These are phyloP conservation scores for Venturiaceae sp. DNA, from an alignment of 2,329 filamentous ascomycete species.

Conservation along the genomic window DNA sequence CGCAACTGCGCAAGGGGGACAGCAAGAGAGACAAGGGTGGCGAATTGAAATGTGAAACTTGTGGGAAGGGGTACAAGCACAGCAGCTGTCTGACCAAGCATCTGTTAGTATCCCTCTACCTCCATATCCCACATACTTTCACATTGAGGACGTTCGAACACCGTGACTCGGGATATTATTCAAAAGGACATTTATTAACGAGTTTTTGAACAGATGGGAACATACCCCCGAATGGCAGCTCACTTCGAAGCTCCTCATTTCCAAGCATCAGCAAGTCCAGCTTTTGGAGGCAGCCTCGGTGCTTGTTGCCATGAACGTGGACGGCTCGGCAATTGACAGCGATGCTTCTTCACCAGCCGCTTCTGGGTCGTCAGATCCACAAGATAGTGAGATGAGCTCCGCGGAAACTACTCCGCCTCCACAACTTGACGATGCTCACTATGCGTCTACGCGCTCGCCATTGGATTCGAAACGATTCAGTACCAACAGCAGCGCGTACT, in stretches of 20 bases:
- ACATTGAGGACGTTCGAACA: constrained; percentile 21
- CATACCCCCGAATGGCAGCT: constrained; percentile 97
- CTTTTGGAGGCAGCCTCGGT: constrained; percentile 95
- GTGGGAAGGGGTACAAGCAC: constrained; percentile 99
- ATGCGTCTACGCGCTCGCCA: background rate
- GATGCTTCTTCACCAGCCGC: constrained; percentile 76
- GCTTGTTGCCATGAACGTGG: constrained; percentile 76
- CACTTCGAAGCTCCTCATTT: constrained; percentile 95
- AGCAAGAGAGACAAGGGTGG: constrained; percentile 67
- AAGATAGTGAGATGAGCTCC: constrained; percentile 69
- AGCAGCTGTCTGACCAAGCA: constrained; percentile 99
- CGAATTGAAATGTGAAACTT: constrained; percentile 93
- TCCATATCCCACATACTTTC: constrained; percentile 32
- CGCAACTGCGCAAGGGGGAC: constrained; percentile 70
- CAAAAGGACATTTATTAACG: background rate
- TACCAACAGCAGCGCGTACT: constrained; percentile 41
- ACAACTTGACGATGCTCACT: constrained; percentile 30
- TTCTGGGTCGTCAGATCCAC: constrained; percentile 67
- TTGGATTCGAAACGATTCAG: constrained; percentile 31
- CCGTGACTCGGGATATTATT: constrained; percentile 14
- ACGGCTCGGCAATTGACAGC: constrained; percentile 59
- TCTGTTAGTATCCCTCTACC: constrained; percentile 80
- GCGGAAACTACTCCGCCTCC: constrained; percentile 89
- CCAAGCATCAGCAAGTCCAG: constrained; percentile 98
- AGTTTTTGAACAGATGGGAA: constrained; percentile 69